Base-by-base conservation (phyloP, 78 protist species). In the Dictyostelium citrinum region DNA sequence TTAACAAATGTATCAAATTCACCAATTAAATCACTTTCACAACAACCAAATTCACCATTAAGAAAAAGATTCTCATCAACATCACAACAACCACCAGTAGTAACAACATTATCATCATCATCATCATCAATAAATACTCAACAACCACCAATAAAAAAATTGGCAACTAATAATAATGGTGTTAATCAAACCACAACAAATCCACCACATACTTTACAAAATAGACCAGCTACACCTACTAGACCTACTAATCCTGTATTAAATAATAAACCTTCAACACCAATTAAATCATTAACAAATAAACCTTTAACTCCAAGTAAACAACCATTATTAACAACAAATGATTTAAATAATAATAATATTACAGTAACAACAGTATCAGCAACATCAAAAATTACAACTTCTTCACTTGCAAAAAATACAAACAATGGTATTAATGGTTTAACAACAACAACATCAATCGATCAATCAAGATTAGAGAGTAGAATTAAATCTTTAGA, bases 181-280 rank as follows among this genome's bases (percentile, higher is more conserved):
- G 31, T 24, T 24, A 61, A 61, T 64, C n/a, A 41, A 39, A 55
- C 64, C 24, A 64, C 72, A n/a, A 10, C 67, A 22, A 2, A 5
- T 14, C 35, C 37, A 3, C 79, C 37, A 29, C 39, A 71, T 12
- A 35, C 22, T 31, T 17, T 55, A 58, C 49, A 35, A 76, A n/a
- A 5, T 33, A 45, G 35, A 76, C 84, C 85, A 46, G 51, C 31
- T 64, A 76, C 84, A 58, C 76, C 92, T 45, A 86, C 92, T 16
- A 79, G 79, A 61, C 46, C 27, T 22, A n/a, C 58, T 4, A n/a
- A 80, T 24, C 17, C 31, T 14, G 45, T 68, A 14, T 24, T 27
- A 49, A 61, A 17, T 20, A 37, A 27, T 5, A 77, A 43, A 64
- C 60, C 68, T 29, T 41, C 67, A 49, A 43, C 92, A 60, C 46